phyloP scores from a whole-genome alignment of 257 asterid genomes.

The Penstemon barbatus region DNA sequence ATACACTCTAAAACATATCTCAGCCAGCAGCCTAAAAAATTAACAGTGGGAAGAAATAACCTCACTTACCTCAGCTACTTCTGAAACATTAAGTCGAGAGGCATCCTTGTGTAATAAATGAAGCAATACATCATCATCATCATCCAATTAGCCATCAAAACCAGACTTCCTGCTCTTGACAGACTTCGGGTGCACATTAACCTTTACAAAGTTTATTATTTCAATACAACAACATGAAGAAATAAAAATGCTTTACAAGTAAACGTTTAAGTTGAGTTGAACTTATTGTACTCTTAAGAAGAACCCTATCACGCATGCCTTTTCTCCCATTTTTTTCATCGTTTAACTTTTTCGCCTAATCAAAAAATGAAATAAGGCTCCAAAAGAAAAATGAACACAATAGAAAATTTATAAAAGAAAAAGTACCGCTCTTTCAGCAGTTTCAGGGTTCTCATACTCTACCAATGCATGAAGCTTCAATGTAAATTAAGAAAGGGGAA shows the following conservation, averaged over 20 bases:
- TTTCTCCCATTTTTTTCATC: conserved; percentile 94
- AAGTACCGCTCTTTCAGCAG: conserved; percentile 90
- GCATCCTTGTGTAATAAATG: conserved; percentile 32
- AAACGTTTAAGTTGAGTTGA: too few relatives aligned
- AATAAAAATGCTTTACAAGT: neutral
- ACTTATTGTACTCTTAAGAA: conserved; percentile 80
- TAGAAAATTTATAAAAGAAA: neutral
- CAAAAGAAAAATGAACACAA: too few relatives aligned
- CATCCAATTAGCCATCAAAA: conserved; percentile 60
- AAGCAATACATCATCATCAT: conserved; percentile 37
- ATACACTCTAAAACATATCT: too few relatives aligned
- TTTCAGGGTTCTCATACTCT: conserved; percentile 76
- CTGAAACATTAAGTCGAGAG: conserved; percentile 31
- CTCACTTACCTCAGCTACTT: conserved; percentile 28
- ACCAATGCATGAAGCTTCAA: conserved; percentile 85
- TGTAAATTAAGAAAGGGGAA: neutral
- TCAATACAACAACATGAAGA: neutral
- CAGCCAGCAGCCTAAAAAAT: too few relatives aligned
- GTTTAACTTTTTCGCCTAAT: conserved; percentile 72
- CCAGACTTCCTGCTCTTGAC: conserved; percentile 64
- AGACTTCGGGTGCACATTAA: conserved; percentile 65
- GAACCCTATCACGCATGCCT: conserved; percentile 82
- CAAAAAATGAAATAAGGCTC: neutral
- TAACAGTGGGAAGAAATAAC: neutral
- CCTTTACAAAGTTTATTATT: too few relatives aligned